These are phyloP conservation scores for Sporothrix variecibatus DNA, from an alignment of 2,329 filamentous ascomycete genomes.

Conservation along the genomic window DNA sequence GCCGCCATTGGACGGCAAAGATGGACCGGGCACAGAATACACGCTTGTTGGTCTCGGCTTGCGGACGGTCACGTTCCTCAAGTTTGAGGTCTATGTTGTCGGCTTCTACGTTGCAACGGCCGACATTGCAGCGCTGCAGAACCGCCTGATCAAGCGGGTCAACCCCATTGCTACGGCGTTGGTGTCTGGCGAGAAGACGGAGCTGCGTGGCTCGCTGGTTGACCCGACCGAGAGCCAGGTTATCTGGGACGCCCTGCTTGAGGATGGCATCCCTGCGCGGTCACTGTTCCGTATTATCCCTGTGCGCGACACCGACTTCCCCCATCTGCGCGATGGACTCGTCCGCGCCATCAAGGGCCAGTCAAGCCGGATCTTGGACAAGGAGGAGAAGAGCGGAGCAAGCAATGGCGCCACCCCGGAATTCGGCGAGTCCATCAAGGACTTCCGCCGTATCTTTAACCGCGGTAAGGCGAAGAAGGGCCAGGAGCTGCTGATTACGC, in stretches of 20 bases:
- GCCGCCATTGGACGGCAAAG: not conserved
- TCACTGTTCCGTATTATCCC: conserved; percentile 83
- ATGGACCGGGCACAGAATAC: conserved; percentile 62
- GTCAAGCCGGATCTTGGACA: conserved; percentile 48
- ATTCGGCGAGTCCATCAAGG: conserved; percentile 73
- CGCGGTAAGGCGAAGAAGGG: conserved; percentile 79
- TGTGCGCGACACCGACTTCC: conserved; percentile 91
- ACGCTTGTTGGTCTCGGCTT: conserved; percentile 86
- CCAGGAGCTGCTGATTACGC: conserved; percentile 71
- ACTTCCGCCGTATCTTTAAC: conserved; percentile 81
- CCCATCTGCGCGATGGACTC: conserved; percentile 87
- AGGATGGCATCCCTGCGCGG: conserved; percentile 64
- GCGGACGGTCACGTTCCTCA: conserved; percentile 84
- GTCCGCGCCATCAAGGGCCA: conserved; percentile 80
- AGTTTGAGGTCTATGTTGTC: conserved; percentile 91
- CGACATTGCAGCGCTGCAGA: conserved; percentile 80
- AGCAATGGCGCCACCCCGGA: conserved; percentile 33
- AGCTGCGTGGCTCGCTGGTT: conserved; percentile 67
- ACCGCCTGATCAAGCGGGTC: conserved; percentile 72
- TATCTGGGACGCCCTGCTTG: conserved; percentile 73
- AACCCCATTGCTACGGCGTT: conserved; percentile 79
- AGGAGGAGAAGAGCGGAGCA: conserved; percentile 36
- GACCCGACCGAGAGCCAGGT: conserved; percentile 69
- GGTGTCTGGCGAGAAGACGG: conserved; percentile 77
- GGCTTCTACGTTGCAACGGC: conserved; percentile 86